Percentiles rank a stretch among this genome's conserved stretches.
phyloP scores from a whole-genome alignment of 257 asterid genomes.

The Nicotiana knightiana region DNA sequence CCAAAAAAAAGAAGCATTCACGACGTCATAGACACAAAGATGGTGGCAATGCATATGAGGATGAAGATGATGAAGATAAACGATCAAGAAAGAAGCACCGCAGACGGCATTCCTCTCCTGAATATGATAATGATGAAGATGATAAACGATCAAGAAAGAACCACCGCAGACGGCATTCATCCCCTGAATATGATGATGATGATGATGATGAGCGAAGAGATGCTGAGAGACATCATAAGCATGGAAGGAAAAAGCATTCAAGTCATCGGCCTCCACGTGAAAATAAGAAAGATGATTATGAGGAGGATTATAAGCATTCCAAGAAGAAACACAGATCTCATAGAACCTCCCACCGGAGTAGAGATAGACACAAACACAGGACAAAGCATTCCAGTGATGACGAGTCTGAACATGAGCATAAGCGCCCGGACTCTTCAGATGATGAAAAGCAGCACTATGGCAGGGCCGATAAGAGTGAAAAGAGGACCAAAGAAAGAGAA shows the following conservation, averaged over 20 bases:
- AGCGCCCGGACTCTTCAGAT: slow-evolving; percentile 34
- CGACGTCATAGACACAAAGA: slow-evolving; percentile 16
- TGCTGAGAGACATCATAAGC: slow-evolving; percentile 21
- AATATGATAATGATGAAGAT: background rate
- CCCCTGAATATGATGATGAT: slow-evolving; percentile 8
- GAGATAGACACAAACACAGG: slow-evolving; percentile 28
- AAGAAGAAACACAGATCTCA: slow-evolving; percentile 45
- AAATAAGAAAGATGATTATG: slow-evolving; percentile 21
- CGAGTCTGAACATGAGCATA: slow-evolving; percentile 24
- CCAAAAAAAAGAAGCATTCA: slow-evolving; percentile 29
- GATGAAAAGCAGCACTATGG: slow-evolving; percentile 15
- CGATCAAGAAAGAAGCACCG: slow-evolving; percentile 37
- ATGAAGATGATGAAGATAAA: slow-evolving; percentile 25
- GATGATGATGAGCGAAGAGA: slow-evolving; percentile 16
- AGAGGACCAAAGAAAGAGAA: slow-evolving; percentile 23
- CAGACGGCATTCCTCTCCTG: slow-evolving; percentile 27
- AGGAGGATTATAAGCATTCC: slow-evolving; percentile 21
- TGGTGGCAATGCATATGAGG: slow-evolving; percentile 22
- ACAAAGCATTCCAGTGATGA: slow-evolving; percentile 29
- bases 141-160: slow-evolving; percentile 36
- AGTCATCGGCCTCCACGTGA: slow-evolving; percentile 34
- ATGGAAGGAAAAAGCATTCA: slow-evolving; percentile 37
- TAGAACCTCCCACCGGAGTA: slow-evolving; percentile 34
- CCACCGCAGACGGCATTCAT: slow-evolving; percentile 28
- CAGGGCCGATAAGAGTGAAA: slow-evolving; percentile 13